phyloP scores from a whole-genome alignment of 2,329 filamentous ascomycete species.

The Fusarium xyrophilum region DNA sequence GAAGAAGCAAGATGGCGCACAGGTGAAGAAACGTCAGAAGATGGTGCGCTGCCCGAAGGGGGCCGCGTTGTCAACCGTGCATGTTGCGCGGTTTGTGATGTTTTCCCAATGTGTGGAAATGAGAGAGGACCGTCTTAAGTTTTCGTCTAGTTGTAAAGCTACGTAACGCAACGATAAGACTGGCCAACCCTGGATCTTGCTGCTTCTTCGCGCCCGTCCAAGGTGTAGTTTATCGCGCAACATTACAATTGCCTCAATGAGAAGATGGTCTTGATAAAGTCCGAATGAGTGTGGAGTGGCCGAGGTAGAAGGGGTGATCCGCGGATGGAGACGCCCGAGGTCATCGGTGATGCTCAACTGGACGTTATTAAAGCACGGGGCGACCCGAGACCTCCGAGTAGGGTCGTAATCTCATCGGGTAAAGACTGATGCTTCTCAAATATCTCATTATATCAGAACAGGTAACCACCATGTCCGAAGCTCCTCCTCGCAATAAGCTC shows the following conservation, averaged over 20 bases:
- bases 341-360: slow-evolving; percentile 8
- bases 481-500: neutral
- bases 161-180: neutral
- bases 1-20: slow-evolving; percentile 14
- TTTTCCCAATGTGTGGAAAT: neutral
- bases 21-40: slow-evolving; percentile 2
- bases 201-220: neutral
- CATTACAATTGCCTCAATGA: neutral
- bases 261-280: neutral
- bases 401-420: neutral
- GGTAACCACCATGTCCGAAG: slow-evolving; percentile 5
- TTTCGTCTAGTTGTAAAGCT: neutral
- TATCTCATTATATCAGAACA: slow-evolving; percentile 23
- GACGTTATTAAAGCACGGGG: slow-evolving; percentile 5
- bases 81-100: neutral
- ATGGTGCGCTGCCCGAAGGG: slow-evolving; percentile 1
- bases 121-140: neutral
- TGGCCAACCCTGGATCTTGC: neutral
- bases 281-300: neutral
- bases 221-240: neutral
- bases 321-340: slow-evolving; percentile 8
- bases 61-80: neutral
- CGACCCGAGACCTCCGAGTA: slow-evolving; percentile 10
- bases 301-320: neutral
- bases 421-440: slow-evolving; percentile 2